Percentiles rank a stretch among this genome's conserved stretches.
These are phyloP conservation scores for Geosiphon pyriformis DNA, from an alignment of 192 early-diverging fungal species.

Conservation along the genomic window DNA sequence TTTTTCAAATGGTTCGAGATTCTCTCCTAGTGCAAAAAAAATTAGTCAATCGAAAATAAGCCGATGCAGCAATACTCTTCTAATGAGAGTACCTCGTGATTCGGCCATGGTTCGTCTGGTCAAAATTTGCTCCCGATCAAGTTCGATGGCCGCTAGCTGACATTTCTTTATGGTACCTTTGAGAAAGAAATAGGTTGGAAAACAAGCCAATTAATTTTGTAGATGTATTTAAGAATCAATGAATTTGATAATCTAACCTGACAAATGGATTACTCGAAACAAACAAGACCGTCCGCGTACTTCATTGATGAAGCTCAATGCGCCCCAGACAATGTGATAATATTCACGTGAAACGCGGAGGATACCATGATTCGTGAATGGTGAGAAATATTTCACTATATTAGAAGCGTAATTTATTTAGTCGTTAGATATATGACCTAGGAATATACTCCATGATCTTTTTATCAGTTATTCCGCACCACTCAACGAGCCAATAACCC, in stretches of 20 bases:
- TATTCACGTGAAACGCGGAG: slow-evolving; percentile 40
- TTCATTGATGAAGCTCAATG: slow-evolving; percentile 38
- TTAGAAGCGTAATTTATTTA: too few relatives aligned
- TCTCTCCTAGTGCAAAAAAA: not conserved
- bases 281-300: slow-evolving; percentile 35
- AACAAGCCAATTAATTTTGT: not conserved
- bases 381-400: slow-evolving; percentile 44
- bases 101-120: not conserved
- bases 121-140: slow-evolving; percentile 38
- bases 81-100: not conserved
- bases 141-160: slow-evolving; percentile 34
- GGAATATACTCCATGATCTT: too few relatives aligned
- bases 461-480: slow-evolving; percentile 31
- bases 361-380: slow-evolving; percentile 40
- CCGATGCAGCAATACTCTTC: not conserved
- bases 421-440: too few relatives aligned
- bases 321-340: slow-evolving; percentile 37
- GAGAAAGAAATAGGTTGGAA: not conserved
- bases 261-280: slow-evolving; percentile 36
- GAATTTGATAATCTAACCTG: slow-evolving; percentile 32
- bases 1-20: not conserved
- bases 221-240: too few relatives aligned
- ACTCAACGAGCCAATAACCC: slow-evolving; percentile 30
- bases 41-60: not conserved
- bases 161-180: slow-evolving; percentile 36